Evolutionary conservation across 1,284 basidiomycete genomes (phyloP).

Genomic region (Peniophora sp.): DNA sequence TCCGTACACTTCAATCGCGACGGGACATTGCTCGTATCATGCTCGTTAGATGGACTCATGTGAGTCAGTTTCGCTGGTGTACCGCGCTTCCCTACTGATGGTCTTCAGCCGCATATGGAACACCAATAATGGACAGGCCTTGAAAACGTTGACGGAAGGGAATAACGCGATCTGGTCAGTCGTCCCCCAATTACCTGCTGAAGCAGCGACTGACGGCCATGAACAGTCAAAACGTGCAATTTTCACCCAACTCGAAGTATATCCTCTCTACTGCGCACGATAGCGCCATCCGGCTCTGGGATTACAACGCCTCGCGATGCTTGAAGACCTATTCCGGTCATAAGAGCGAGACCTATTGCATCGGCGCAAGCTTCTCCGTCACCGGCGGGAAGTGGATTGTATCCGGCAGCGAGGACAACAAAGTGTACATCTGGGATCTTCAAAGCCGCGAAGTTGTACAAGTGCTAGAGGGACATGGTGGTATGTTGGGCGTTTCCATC

Average conservation of each 20-base stretch:
- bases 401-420: slow-evolving; percentile 86
- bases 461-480: slow-evolving; percentile 70
- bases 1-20: slow-evolving; percentile 92
- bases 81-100: slow-evolving; percentile 1
- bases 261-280: slow-evolving; percentile 90
- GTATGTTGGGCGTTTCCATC: slow-evolving; percentile 27
- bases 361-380: slow-evolving; percentile 73
- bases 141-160: slow-evolving; percentile 92
- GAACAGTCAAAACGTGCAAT: slow-evolving; percentile 75
- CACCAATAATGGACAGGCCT: slow-evolving; percentile 84
- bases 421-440: slow-evolving; percentile 87
- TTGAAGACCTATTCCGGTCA: slow-evolving; percentile 89
- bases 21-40: slow-evolving; percentile 86
- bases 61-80: slow-evolving; percentile 32
- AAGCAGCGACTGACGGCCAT: slow-evolving; percentile 3
- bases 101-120: slow-evolving; percentile 86
- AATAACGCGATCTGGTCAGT: slow-evolving; percentile 79
- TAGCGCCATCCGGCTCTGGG: slow-evolving; percentile 88
- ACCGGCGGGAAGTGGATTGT: slow-evolving; percentile 86
- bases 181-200: slow-evolving; percentile 4
- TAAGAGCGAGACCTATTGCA: slow-evolving; percentile 71
- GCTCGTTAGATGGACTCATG: slow-evolving; percentile 91
- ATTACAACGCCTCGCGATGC: slow-evolving; percentile 86
- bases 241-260: slow-evolving; percentile 92
- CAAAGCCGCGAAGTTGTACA: slow-evolving; percentile 80